phyloP scores from a whole-genome alignment of 2,329 filamentous ascomycete genomes.

The Hypoxylon sp. region DNA sequence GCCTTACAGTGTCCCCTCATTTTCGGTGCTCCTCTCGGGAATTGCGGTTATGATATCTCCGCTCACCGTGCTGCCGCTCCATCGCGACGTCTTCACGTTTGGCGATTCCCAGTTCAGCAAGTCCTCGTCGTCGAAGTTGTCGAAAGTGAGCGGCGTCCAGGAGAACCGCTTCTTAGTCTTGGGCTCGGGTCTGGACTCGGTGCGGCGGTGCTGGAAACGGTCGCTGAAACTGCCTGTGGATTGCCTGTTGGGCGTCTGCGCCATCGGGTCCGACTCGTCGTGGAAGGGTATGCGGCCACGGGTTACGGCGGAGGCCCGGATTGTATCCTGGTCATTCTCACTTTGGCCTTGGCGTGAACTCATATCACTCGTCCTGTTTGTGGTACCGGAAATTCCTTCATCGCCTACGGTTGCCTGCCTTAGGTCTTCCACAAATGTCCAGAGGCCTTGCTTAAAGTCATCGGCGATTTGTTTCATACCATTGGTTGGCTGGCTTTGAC shows the following conservation, averaged over 20 bases:
- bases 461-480: constrained; percentile 81
- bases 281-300: constrained; percentile 55
- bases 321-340: constrained; percentile 55
- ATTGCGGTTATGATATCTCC: constrained; percentile 56
- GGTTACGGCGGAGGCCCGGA: constrained; percentile 53
- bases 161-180: constrained; percentile 64
- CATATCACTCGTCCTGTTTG: constrained; percentile 49
- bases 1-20: constrained; percentile 59
- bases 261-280: constrained; percentile 50
- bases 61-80: constrained; percentile 69
- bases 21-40: constrained; percentile 59
- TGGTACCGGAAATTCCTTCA: constrained; percentile 75
- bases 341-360: constrained; percentile 37
- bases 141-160: constrained; percentile 66
- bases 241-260: constrained; percentile 47
- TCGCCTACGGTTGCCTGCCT: constrained; percentile 96
- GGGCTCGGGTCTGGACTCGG: constrained; percentile 47
- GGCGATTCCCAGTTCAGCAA: constrained; percentile 73
- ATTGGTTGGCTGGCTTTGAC: constrained; percentile 54
- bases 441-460: constrained; percentile 88
- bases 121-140: constrained; percentile 67
- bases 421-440: constrained; percentile 95
- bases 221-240: constrained; percentile 45
- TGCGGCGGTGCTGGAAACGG: constrained; percentile 43
- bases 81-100: constrained; percentile 63